Evolutionary conservation across 805 yeast species (phyloP).

Genomic region (Kodamaea jinghongensis): DNA sequence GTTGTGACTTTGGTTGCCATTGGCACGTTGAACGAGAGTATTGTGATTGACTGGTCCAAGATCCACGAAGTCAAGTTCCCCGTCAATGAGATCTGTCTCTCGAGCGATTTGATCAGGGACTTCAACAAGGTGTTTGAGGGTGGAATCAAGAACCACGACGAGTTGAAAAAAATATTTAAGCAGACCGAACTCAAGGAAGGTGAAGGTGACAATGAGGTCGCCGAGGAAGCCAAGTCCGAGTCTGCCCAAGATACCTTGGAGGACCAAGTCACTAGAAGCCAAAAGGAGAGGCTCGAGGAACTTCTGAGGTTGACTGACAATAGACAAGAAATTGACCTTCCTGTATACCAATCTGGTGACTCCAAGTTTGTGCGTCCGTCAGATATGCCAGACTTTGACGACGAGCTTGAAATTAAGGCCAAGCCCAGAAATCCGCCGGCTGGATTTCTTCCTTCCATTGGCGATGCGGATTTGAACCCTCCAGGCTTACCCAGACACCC

Average conservation of each 20-base stretch:
- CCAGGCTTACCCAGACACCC: slow-evolving; percentile 43
- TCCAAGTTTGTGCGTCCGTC: slow-evolving; percentile 16
- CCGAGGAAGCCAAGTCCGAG: background rate
- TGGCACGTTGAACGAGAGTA: slow-evolving; percentile 16
- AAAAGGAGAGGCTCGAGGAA: background rate
- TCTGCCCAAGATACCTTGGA: too few relatives aligned
- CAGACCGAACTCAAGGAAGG: slow-evolving; percentile 2
- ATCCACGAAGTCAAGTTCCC: slow-evolving; percentile 20
- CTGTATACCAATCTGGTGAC: background rate
- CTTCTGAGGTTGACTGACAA: background rate
- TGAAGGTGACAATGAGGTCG: background rate
- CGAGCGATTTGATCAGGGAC: slow-evolving; percentile 18
- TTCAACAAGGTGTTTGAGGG: slow-evolving; percentile 17
- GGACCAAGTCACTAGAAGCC: background rate
- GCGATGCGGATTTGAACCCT: slow-evolving; percentile 53
- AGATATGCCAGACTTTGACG: slow-evolving; percentile 54
- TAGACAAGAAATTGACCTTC: background rate
- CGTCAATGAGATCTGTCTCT: slow-evolving; percentile 17
- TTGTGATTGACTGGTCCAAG: slow-evolving; percentile 23
- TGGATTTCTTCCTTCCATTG: slow-evolving; percentile 33
- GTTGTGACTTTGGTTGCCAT: slow-evolving; percentile 13
- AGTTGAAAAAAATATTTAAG: slow-evolving; percentile 8
- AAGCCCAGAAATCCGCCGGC: slow-evolving; percentile 7
- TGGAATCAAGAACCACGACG: slow-evolving; percentile 4
- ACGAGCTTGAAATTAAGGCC: slow-evolving; percentile 44